Percentiles rank a stretch among this genome's conserved stretches.
These are phyloP conservation scores for Leishmania lainsoni DNA, from an alignment of 208 protist species.

Conservation along the genomic window DNA sequence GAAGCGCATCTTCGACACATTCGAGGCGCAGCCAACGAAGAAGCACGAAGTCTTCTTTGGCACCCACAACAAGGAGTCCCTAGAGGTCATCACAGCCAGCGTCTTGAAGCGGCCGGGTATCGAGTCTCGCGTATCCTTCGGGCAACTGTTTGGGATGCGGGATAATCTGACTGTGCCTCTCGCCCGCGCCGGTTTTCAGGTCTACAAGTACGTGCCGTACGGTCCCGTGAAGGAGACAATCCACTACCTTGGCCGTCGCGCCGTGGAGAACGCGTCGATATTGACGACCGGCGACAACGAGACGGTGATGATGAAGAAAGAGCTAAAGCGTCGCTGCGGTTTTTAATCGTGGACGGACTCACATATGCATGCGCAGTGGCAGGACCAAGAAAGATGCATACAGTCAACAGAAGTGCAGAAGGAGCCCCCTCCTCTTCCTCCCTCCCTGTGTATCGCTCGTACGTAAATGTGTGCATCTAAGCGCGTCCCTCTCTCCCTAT, in stretches of 20 bases:
- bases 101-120: conserved; percentile 62
- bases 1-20: conserved; percentile 63
- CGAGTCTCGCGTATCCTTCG: conserved; percentile 78
- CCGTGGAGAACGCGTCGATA: conserved; percentile 94
- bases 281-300: conserved; percentile 62
- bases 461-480: neutral
- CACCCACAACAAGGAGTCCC: conserved; percentile 93
- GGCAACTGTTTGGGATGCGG: conserved; percentile 96
- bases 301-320: conserved; percentile 72
- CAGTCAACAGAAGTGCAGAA: neutral
- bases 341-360: conserved; percentile 14
- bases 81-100: conserved; percentile 66
- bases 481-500: neutral
- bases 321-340: conserved; percentile 66
- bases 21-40: conserved; percentile 52
- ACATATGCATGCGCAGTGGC: neutral
- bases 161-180: conserved; percentile 96
- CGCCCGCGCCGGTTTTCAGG: conserved; percentile 78
- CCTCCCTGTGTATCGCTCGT: neutral
- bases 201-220: conserved; percentile 97
- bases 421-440: neutral
- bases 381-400: neutral
- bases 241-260: conserved; percentile 95
- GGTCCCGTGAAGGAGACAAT: conserved; percentile 95
- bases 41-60: conserved; percentile 87